Base-by-base conservation (phyloP, 306 rosid species). In the Malus asiatica region DNA sequence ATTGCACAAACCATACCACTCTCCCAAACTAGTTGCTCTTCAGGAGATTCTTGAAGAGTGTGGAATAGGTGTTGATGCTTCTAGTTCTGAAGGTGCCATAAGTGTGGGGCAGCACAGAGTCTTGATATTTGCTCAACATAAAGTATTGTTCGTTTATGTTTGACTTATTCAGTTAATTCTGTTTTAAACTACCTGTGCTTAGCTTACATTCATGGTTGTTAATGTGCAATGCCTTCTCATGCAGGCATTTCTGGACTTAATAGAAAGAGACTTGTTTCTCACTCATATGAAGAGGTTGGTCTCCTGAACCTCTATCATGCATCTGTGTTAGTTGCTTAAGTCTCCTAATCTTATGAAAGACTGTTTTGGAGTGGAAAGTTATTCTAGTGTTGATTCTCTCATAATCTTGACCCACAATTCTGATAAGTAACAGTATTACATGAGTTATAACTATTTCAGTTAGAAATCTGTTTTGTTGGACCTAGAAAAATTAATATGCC, bases 41-140 rank as follows among this genome's bases (percentile, higher is more conserved):
- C 89, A 81, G 84, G 97, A 95, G 95, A 95, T 95, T 67, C 89
- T 95, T 51, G 97, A 95, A 79, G 98, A 95, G 84, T 95, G 98
- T 88, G 97, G 98, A 71, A 90, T 95, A 75, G 98, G 98, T 61
- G 81, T 92, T 25, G 98, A 95, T 75, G 71, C 86, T 78, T 89
- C 90, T 14, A 81, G 89, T 84, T 85, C 97, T 76, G 98, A 95
- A 67, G 83, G 87, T 80, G 72, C 87, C n/a, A 80, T 75, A 52
- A 83, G 82, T 67, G 72, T 85, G 80, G 98, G 97, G 75, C 98
- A 95, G 95, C 98, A 95, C 78, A 88, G 98, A 76, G 98, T 95
- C 73, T 82, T 95, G 84, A 92, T 95, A 86, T 95, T 95, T 76
- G 97, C 97, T 48, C 97, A 95, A 78, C 98, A 95, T 83, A 95